These are phyloP conservation scores for Aspergillus puulaauensis DNA, from an alignment of 2,329 filamentous ascomycete species.

Conservation along the genomic window DNA sequence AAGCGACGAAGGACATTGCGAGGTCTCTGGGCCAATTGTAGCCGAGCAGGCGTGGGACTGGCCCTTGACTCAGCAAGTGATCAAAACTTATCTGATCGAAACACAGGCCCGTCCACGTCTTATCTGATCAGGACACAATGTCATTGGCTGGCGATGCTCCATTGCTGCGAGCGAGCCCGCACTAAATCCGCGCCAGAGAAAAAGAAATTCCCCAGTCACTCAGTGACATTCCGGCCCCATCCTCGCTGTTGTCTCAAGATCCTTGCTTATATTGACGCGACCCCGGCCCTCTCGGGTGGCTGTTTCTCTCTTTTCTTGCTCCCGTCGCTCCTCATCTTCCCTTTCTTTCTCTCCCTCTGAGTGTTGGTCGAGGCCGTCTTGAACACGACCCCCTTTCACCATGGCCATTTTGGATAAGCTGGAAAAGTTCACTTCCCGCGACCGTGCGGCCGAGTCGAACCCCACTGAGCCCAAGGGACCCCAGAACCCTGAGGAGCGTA, in stretches of 20 bases:
- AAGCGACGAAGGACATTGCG: too few relatives aligned
- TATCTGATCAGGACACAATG: not conserved
- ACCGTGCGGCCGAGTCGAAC: not conserved
- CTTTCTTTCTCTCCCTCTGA: not conserved
- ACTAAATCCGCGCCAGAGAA: not conserved
- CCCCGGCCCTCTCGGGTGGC: not conserved
- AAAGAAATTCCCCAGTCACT: not conserved
- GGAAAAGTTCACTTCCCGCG: conserved; percentile 1
- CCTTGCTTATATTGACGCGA: not conserved
- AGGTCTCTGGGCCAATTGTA: too few relatives aligned
- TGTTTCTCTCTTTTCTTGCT: not conserved
- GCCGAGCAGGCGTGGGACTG: too few relatives aligned
- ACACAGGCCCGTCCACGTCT: not conserved
- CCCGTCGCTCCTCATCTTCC: not conserved
- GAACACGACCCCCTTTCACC: not conserved
- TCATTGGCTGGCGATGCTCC: not conserved
- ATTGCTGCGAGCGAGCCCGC: not conserved
- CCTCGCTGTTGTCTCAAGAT: not conserved
- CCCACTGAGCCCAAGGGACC: not conserved
- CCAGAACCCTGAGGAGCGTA: not conserved
- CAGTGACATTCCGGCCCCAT: not conserved
- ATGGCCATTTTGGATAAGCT: conserved; percentile 7
- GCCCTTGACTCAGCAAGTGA: too few relatives aligned
- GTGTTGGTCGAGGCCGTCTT: not conserved
- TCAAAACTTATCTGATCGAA: not conserved